These are phyloP conservation scores for Rhizoclosmatium globosum DNA, from an alignment of 192 early-diverging fungal genomes.

Conservation along the genomic window DNA sequence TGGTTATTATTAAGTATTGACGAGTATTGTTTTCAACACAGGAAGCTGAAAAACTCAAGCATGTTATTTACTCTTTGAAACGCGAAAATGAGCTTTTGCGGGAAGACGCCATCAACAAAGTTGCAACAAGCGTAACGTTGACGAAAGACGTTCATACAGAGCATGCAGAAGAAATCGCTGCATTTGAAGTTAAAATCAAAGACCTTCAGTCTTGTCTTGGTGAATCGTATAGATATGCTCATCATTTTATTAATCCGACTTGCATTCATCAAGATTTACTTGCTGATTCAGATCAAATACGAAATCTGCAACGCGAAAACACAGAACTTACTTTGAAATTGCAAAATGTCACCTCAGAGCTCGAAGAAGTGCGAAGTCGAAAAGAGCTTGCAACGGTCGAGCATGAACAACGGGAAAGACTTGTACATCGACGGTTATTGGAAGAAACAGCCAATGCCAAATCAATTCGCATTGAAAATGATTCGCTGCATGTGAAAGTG, in stretches of 20 bases:
- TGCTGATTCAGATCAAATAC: constrained; percentile 35
- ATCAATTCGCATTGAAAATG: constrained; percentile 33
- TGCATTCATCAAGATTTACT: constrained; percentile 1
- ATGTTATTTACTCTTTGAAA: constrained; percentile 11
- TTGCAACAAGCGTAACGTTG: constrained; percentile 17
- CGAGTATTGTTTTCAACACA: background rate
- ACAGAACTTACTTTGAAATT: constrained; percentile 14
- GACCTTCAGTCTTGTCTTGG: constrained; percentile 30
- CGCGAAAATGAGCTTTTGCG: constrained; percentile 36
- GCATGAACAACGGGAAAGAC: constrained; percentile 37
- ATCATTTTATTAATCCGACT: background rate
- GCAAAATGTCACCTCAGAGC: constrained; percentile 28
- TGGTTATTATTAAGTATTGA: background rate
- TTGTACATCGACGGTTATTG: constrained; percentile 14
- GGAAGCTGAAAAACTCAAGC: constrained; percentile 31
- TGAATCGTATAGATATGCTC: constrained; percentile 3
- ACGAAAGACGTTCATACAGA: constrained; percentile 15
- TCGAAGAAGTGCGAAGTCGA: constrained; percentile 37
- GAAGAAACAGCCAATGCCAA: constrained; percentile 39
- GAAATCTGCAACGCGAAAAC: constrained; percentile 41
- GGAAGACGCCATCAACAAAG: constrained; percentile 29
- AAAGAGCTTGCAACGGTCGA: constrained; percentile 34
- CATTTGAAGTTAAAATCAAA: constrained; percentile 35
- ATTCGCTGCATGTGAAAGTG: constrained; percentile 35
- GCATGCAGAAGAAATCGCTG: constrained; percentile 34